These are phyloP conservation scores for Juglanconis sp. DNA, from an alignment of 2,329 filamentous ascomycete genomes.

Conservation along the genomic window DNA sequence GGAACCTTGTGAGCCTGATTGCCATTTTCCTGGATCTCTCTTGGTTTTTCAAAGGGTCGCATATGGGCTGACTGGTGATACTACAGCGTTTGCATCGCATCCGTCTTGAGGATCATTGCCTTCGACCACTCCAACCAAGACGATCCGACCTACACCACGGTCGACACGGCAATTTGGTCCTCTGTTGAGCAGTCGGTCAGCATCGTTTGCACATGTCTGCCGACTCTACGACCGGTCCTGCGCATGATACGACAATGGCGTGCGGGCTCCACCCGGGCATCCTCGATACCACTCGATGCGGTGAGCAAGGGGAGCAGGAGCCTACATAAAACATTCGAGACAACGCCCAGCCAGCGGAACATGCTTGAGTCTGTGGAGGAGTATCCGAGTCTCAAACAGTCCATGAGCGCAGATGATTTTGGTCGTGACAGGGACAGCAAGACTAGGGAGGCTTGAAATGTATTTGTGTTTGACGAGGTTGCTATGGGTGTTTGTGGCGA, in stretches of 20 bases:
- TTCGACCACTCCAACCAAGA: neutral
- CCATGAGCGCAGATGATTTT: neutral
- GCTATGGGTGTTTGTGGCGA: no score
- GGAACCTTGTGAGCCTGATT: conserved; percentile 3
- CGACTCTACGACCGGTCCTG: conserved; percentile 3
- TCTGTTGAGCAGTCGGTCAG: conserved; percentile 1
- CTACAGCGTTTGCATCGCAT: neutral
- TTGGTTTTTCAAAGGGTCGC: no score
- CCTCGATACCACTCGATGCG: neutral
- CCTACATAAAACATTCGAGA: neutral
- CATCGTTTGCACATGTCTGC: conserved; percentile 8
- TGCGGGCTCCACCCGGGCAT: neutral
- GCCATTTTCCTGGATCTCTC: no score
- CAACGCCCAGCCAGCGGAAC: neutral
- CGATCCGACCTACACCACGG: conserved; percentile 5
- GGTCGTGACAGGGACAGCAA: neutral
- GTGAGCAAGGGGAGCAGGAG: neutral
- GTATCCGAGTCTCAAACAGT: neutral
- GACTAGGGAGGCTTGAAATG: no score
- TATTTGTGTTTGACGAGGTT: no score
- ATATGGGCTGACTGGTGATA: no score
- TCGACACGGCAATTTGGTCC: conserved; percentile 7
- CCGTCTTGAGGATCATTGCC: conserved; percentile 1
- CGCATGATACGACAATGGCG: neutral
- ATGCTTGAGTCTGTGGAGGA: neutral